Percentiles rank a stretch among this genome's conserved stretches.
phyloP scores from a whole-genome alignment of 768 basidiomycete species.

The Rubroboletus satanas region DNA sequence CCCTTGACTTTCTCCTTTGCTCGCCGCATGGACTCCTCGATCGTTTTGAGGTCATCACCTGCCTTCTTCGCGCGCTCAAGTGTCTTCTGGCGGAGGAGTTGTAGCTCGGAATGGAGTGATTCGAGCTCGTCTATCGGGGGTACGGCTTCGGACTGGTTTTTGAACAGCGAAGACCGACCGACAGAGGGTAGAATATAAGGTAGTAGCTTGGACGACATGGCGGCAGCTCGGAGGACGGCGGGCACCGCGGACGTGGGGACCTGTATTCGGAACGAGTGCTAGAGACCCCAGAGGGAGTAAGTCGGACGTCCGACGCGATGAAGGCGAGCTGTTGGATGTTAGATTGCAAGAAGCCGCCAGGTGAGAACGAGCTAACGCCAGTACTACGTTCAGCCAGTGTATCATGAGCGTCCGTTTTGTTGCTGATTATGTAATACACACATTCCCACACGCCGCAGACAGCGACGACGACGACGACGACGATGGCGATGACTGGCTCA shows the following conservation, averaged over 20 bases:
- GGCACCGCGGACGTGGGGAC: constrained; percentile 6
- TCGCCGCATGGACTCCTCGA: constrained; percentile 72
- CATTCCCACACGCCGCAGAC: constrained; percentile 22
- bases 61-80: constrained; percentile 71
- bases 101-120: constrained; percentile 58
- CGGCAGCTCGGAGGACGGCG: constrained; percentile 21
- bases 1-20: constrained; percentile 75
- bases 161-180: constrained; percentile 59
- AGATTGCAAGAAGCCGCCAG: constrained; percentile 18
- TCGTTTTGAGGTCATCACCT: constrained; percentile 64
- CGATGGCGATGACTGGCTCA: constrained; percentile 7
- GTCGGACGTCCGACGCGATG: constrained; percentile 17
- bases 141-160: constrained; percentile 58
- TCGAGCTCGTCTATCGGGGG: constrained; percentile 75
- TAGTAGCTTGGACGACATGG: constrained; percentile 62
- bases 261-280: constrained; percentile 11
- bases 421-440: constrained; percentile 24
- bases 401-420: constrained; percentile 31
- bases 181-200: constrained; percentile 45
- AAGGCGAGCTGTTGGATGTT: constrained; percentile 7
- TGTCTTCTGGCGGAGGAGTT: constrained; percentile 47
- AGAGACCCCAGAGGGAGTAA: constrained; percentile 4
- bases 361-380: constrained; percentile 23
- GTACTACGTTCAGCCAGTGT: constrained; percentile 26
- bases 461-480: constrained; percentile 3